These are phyloP conservation scores for Theobroma cacao DNA, from an alignment of 345 rosid species.

Conservation along the genomic window DNA sequence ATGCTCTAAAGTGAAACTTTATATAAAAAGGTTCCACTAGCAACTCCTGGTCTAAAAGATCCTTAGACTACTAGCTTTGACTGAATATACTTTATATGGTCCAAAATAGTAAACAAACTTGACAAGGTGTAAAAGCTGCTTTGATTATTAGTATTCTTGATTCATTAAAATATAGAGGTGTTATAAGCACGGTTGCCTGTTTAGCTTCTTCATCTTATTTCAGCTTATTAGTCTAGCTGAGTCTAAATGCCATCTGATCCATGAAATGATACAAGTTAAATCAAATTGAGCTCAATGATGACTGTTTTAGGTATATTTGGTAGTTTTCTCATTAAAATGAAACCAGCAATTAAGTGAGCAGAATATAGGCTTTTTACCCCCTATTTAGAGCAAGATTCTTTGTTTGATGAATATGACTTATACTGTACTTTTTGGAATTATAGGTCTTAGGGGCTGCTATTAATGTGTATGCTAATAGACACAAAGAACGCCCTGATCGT, in stretches of 20 bases:
- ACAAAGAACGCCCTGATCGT: slow-evolving; percentile 97
- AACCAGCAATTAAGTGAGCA: not conserved
- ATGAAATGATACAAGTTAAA: not conserved
- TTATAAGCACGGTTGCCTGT: not conserved
- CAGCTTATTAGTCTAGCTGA: not conserved
- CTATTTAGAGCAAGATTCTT: not conserved
- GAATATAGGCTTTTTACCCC: not conserved
- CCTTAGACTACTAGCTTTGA: not conserved
- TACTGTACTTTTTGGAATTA: slow-evolving; percentile 21
- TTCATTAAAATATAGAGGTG: not conserved
- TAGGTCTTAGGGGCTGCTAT: slow-evolving; percentile 97
- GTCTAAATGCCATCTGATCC: not conserved
- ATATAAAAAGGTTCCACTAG: not conserved
- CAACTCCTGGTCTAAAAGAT: not conserved
- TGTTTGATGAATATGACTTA: slow-evolving; percentile 1
- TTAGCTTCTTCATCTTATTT: not conserved
- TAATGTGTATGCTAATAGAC: slow-evolving; percentile 90
- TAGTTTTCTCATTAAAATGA: not conserved
- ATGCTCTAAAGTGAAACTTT: not conserved
- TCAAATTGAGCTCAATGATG: not conserved
- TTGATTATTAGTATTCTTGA: not conserved
- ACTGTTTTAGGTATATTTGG: not conserved
- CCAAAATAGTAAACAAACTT: not conserved
- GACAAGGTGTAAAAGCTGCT: not conserved
- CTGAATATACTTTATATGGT: not conserved